phyloP scores from a whole-genome alignment of 2,329 filamentous ascomycete species.

The Colletotrichum tofieldiae region DNA sequence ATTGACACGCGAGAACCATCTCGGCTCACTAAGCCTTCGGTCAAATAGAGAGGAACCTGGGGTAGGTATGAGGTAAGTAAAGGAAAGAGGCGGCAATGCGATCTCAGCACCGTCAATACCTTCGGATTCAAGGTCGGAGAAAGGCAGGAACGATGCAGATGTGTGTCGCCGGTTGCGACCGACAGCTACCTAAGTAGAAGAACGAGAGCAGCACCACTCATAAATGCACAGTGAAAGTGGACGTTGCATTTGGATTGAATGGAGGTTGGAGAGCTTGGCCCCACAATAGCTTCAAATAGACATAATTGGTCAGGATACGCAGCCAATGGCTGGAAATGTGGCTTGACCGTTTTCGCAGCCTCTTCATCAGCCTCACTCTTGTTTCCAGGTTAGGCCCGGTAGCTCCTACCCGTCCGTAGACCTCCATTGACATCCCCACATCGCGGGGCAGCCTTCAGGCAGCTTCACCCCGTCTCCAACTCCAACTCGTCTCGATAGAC shows the following conservation, averaged over 20 bases:
- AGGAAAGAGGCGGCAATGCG: not conserved
- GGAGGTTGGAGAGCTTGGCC: conserved; percentile 1
- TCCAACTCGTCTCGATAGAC: not conserved
- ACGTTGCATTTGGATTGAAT: conserved; percentile 1
- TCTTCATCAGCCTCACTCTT: conserved; percentile 29
- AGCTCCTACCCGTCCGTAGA: conserved; percentile 6
- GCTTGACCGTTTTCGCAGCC: conserved; percentile 30
- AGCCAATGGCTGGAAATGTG: conserved; percentile 24
- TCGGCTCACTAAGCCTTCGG: conserved; percentile 12
- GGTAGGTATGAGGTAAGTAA: no score
- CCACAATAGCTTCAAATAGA: conserved; percentile 19
- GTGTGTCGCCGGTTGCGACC: not conserved
- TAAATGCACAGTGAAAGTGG: not conserved
- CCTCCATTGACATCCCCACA: conserved; percentile 31
- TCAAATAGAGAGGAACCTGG: not conserved
- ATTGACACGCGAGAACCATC: not conserved
- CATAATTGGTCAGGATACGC: conserved; percentile 8
- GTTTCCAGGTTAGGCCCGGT: conserved; percentile 2
- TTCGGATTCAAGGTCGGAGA: not conserved
- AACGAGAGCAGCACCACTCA: not conserved
- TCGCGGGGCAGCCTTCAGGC: conserved; percentile 38
- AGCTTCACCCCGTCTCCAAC: conserved; percentile 18
- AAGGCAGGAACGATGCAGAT: not conserved
- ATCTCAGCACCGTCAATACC: not conserved
- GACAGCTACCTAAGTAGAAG: not conserved